Evolutionary conservation across 1,139 yeast species (phyloP).

Genomic region (Wickerhamomyces sp.): DNA sequence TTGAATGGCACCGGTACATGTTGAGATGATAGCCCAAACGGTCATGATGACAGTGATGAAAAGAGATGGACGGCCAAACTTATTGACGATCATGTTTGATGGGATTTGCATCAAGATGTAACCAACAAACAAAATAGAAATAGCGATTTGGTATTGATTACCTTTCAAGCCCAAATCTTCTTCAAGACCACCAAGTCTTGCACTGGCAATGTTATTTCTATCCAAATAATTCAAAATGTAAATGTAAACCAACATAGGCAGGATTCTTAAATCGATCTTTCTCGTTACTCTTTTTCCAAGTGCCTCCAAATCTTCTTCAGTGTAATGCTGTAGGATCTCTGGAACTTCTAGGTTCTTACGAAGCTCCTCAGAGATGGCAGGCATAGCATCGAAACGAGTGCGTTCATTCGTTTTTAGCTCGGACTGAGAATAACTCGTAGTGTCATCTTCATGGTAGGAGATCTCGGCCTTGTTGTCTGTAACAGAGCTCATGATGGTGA

Average conservation of each 20-base stretch:
- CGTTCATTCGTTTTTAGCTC: background rate
- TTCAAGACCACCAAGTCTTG: slow-evolving; percentile 53
- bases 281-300: slow-evolving; percentile 5
- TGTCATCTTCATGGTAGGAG: background rate
- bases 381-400: background rate
- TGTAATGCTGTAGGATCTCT: slow-evolving; percentile 6
- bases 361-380: slow-evolving; percentile 5
- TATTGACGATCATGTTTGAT: slow-evolving; percentile 40
- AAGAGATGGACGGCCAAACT: slow-evolving; percentile 41
- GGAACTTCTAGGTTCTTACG: slow-evolving; percentile 9
- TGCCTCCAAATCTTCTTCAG: slow-evolving; percentile 5
- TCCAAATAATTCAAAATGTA: slow-evolving; percentile 58
- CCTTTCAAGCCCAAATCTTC: slow-evolving; percentile 46
- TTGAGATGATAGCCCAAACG: slow-evolving; percentile 44
- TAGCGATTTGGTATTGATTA: slow-evolving; percentile 48
- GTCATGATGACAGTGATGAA: slow-evolving; percentile 46
- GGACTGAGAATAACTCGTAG: background rate
- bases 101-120: slow-evolving; percentile 59
- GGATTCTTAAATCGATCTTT: slow-evolving; percentile 47
- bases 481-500: no score
- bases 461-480: background rate
- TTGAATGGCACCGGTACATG: slow-evolving; percentile 38
- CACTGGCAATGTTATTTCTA: slow-evolving; percentile 56
- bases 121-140: slow-evolving; percentile 55
- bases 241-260: slow-evolving; percentile 52